Evolutionary conservation across 169 alveolate species (phyloP).

Genomic region (Condylostoma magnum): DNA sequence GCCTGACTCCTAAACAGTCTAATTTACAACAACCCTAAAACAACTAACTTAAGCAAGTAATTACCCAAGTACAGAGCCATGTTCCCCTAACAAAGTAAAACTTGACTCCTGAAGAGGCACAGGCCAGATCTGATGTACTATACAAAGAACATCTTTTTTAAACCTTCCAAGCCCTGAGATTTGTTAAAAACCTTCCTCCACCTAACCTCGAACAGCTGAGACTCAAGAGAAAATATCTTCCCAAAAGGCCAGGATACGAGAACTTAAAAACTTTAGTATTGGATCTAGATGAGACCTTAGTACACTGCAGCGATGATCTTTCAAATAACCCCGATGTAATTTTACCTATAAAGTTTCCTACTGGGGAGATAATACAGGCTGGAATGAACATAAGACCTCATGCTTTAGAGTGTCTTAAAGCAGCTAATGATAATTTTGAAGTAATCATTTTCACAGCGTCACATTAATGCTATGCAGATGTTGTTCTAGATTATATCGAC

Average conservation of each 20-base stretch:
- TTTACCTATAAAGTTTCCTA: constrained; percentile 50
- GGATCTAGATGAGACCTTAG: constrained; percentile 83
- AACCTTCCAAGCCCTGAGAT: constrained; percentile 23
- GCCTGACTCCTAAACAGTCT: too few species aligned
- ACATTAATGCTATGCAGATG: constrained; percentile 76
- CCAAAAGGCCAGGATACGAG: constrained; percentile 7
- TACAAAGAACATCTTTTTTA: constrained; percentile 27
- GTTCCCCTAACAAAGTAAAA: too few species aligned
- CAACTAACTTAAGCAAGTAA: too few species aligned
- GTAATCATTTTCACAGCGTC: constrained; percentile 83
- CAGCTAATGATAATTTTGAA: constrained; percentile 66
- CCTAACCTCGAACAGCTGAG: not conserved
- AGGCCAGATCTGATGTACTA: not conserved
- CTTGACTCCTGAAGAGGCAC: not conserved
- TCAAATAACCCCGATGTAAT: constrained; percentile 37
- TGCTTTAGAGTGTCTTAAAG: constrained; percentile 62
- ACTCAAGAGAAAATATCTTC: not conserved
- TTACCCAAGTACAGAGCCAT: too few species aligned
- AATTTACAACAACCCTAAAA: too few species aligned
- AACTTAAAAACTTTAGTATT: constrained; percentile 65
- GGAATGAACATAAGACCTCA: constrained; percentile 76
- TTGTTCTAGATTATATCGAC: constrained; percentile 74
- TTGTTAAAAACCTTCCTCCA: constrained; percentile 1
- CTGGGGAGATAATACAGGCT: constrained; percentile 63
- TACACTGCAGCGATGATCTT: constrained; percentile 62